These are phyloP conservation scores for Pichia heedii DNA, from an alignment of 805 yeast genomes.

Conservation along the genomic window DNA sequence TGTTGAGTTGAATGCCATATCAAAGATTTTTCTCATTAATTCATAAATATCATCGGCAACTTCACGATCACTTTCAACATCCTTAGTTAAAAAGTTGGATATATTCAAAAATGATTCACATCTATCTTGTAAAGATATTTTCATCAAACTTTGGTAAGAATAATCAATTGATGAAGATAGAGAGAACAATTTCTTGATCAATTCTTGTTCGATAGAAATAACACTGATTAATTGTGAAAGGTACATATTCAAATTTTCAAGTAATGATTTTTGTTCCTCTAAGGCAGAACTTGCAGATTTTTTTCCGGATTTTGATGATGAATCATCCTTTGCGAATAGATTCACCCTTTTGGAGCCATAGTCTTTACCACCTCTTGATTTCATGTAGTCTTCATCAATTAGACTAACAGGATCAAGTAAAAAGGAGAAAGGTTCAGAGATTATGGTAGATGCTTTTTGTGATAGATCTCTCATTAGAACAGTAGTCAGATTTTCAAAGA, in stretches of 20 bases:
- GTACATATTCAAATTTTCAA: slow-evolving; percentile 8
- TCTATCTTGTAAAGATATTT: slow-evolving; percentile 20
- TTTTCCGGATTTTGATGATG: background rate
- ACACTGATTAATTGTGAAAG: slow-evolving; percentile 10
- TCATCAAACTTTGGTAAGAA: slow-evolving; percentile 35
- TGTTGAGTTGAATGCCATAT: slow-evolving; percentile 19
- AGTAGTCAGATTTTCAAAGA: slow-evolving; percentile 22
- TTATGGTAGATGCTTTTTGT: slow-evolving; percentile 2
- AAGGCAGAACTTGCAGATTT: background rate
- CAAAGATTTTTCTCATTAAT: slow-evolving; percentile 26
- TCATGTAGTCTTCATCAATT: slow-evolving; percentile 10
- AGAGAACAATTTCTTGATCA: slow-evolving; percentile 36
- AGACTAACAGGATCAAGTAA: slow-evolving; percentile 15
- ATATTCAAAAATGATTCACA: slow-evolving; percentile 11
- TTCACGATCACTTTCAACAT: slow-evolving; percentile 25
- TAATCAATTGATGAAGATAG: slow-evolving; percentile 31
- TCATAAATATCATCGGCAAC: slow-evolving; percentile 21
- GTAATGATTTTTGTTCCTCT: background rate
- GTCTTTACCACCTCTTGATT: slow-evolving; percentile 6
- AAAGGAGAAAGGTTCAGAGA: slow-evolving; percentile 14
- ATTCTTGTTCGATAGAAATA: slow-evolving; percentile 36
- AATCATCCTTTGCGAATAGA: slow-evolving; percentile 14
- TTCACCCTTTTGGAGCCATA: slow-evolving; percentile 6
- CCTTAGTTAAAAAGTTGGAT: slow-evolving; percentile 9
- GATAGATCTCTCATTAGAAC: slow-evolving; percentile 13